phyloP scores from a whole-genome alignment of 345 rosid genomes.

The Lagerstroemia speciosa region DNA sequence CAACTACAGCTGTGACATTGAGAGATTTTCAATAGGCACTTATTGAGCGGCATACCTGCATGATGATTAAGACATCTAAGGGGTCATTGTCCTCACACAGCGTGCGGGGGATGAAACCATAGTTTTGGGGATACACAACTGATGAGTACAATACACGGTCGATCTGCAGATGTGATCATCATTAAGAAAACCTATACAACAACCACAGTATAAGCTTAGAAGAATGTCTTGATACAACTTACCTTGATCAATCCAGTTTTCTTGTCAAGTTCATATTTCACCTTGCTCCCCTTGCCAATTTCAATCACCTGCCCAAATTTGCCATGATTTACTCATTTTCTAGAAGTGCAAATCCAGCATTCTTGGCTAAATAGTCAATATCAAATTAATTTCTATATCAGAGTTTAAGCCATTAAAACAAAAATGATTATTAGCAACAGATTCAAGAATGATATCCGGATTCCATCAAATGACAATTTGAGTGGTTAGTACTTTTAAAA shows the following conservation, averaged over 20 bases:
- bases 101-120: conserved; percentile 48
- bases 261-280: conserved; percentile 97
- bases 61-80: conserved; percentile 40
- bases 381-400: not conserved
- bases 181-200: not conserved
- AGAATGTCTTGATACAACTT: not conserved
- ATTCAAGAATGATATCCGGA: not conserved
- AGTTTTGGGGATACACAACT: conserved; percentile 91
- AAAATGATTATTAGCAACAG: not conserved
- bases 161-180: conserved; percentile 19
- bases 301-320: conserved; percentile 65
- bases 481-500: not conserved
- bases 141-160: conserved; percentile 43
- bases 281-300: conserved; percentile 92
- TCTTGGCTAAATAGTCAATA: not conserved
- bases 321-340: conserved; percentile 1
- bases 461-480: not conserved
- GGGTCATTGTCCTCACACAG: conserved; percentile 55
- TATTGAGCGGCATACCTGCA: conserved; percentile 47
- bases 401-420: not conserved
- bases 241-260: conserved; percentile 94
- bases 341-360: not conserved
- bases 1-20: not conserved
- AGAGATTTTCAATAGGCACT: conserved; percentile 11
- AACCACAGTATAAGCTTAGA: not conserved